A percentile compares a stretch with the other conserved stretches of the same genome.
Evolutionary conservation across 768 basidiomycete genomes (phyloP).

Genomic region (Naematelia encephala): DNA sequence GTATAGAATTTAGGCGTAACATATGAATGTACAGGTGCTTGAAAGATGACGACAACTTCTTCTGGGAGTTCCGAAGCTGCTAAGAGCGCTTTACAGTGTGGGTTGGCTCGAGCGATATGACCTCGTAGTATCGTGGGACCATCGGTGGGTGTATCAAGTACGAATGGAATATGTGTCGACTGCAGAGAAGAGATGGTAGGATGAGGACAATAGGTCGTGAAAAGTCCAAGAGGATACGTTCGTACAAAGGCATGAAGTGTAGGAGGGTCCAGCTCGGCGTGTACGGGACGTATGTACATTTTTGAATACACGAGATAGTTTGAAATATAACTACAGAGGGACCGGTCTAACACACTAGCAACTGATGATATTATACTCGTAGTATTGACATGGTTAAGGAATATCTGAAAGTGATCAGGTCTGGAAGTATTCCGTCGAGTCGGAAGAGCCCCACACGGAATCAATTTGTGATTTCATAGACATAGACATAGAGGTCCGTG

Average conservation of each 20-base stretch:
- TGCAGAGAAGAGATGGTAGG: slow-evolving; percentile 42
- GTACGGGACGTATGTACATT: slow-evolving; percentile 54
- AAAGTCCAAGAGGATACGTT: slow-evolving; percentile 50
- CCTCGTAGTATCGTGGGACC: slow-evolving; percentile 24
- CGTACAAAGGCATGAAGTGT: slow-evolving; percentile 50
- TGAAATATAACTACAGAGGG: background rate
- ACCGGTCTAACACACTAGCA: no score
- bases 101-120: slow-evolving; percentile 49
- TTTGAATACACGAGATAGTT: slow-evolving; percentile 1
- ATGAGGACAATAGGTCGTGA: slow-evolving; percentile 51
- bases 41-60: slow-evolving; percentile 49
- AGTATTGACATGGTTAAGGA: no score
- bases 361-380: no score
- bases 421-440: no score
- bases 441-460: no score
- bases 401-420: no score
- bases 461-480: no score
- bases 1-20: slow-evolving; percentile 48
- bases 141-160: slow-evolving; percentile 20
- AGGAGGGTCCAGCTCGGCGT: slow-evolving; percentile 51
- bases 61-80: slow-evolving; percentile 15
- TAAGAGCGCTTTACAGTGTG: slow-evolving; percentile 43
- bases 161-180: slow-evolving; percentile 52
- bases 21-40: slow-evolving; percentile 43
- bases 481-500: no score